Base-by-base conservation (phyloP, 2,329 filamentous ascomycete genomes). In the Phaeophleospora eucalypticola region DNA sequence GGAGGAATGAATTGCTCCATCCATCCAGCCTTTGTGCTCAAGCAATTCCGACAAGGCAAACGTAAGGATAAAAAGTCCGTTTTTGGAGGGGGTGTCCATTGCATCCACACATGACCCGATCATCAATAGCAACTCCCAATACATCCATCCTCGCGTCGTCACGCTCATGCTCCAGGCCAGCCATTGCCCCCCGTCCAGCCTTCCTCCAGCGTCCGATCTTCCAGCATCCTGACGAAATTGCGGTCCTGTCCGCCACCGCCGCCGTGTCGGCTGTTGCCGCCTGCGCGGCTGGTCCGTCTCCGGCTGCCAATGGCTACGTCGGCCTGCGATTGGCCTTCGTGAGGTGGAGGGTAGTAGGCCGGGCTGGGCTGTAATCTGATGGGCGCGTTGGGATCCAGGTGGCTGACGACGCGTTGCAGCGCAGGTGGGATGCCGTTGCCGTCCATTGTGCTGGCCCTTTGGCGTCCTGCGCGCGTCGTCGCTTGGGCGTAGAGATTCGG, bases 361-460 rank as follows among this genome's bases (percentile, higher is more conserved):
- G 93, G 93, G 59, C 89, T 96, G 2, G 93, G 93, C 65, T 98
- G 93, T 46, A 97, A 71, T 41, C 93, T 82, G 61, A 98, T 97
- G 0, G 93, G 93, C 50, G 90, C 87, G 59, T 83, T 97, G 1
- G 93, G 93, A 63, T 98, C 93, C 36, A 98, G 79, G 68, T 97
- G 91, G 65, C 89, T 95, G 35, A 93, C 93, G 17, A 98, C 93
- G 58, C 93, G 80, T 69, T 98, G 93, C 48, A 98, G 88, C 2
- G 90, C 84, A 12, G 87, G 84, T 4, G 93, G 93, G 49, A 98
- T 95, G 2, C 91, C 91, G 63, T 62, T 88, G 65, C 93, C 88
- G 63, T 97, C 93, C 86, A 97, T 94, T 3, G 93, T 98, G 36
- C 90, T 93, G 34, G 93, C 90, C 51, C 93, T 83, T 69, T 95